Conservation (phyloP, 1,284 basidiomycete genomes). For the Moesziomyces globuligerus region DNA sequence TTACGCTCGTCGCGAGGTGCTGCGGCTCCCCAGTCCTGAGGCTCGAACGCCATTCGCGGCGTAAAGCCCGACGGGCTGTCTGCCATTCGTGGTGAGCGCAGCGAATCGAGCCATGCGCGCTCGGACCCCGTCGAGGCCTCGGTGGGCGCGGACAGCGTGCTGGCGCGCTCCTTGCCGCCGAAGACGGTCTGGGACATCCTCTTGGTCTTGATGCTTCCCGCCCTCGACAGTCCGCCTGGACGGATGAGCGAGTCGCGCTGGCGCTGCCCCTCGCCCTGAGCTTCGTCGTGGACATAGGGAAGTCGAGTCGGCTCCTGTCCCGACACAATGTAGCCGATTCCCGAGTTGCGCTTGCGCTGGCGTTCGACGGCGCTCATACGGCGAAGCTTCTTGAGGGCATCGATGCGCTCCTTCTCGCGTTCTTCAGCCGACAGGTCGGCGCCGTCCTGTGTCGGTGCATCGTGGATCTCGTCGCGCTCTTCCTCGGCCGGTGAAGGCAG, state of each 20-base stretch:
- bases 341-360: constrained; percentile 42
- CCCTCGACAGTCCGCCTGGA: constrained; percentile 24
- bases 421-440: constrained; percentile 38
- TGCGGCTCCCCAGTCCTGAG: constrained; percentile 31
- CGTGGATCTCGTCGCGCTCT: neutral
- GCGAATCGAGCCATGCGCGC: constrained; percentile 35
- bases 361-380: constrained; percentile 44
- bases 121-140: constrained; percentile 6
- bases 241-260: constrained; percentile 1
- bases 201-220: constrained; percentile 23
- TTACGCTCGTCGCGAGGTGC: constrained; percentile 4
- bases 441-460: constrained; percentile 6
- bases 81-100: constrained; percentile 44
- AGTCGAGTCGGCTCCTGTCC: constrained; percentile 12
- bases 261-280: constrained; percentile 5
- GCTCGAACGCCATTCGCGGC: constrained; percentile 44
- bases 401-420: constrained; percentile 36
- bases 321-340: constrained; percentile 44
- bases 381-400: constrained; percentile 38
- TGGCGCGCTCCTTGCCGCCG: constrained; percentile 36
- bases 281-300: constrained; percentile 14
- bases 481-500: constrained; percentile 14
- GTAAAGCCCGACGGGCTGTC: constrained; percentile 51
- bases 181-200: constrained; percentile 36
- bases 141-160: constrained; percentile 4